Base-by-base conservation (phyloP, 768 basidiomycete species). In the Tephrocybe rancida region DNA sequence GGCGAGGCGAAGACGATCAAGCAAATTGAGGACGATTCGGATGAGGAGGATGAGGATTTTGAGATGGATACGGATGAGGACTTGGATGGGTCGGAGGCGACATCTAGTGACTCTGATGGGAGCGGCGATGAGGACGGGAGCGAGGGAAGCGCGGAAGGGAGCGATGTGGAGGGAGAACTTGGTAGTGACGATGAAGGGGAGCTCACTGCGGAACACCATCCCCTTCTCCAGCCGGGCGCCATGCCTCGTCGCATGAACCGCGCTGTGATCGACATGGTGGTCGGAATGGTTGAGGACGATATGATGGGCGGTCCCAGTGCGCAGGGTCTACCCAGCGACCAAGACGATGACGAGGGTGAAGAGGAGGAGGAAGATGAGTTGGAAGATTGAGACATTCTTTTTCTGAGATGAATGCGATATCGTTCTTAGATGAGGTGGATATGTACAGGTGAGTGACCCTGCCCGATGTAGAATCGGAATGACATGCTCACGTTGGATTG, bases 191-290 rank as follows among this genome's bases (percentile, higher is more conserved):
- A 67, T 3, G 74, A 70, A 25, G 77, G 71, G 22, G 78, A 78
- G 42, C 70, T 90, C 18, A 74, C 81, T 38, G 78, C 78, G 3
- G 74, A 74, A 19, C 73, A 75, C 39, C 88, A 90, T 64, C 87
- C 87, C 1, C 67, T 89, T 2, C 67, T 90, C 51, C 74, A 78
- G 11, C 81, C 83, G 0, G 88, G 87, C 22, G 85, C 86, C 10
- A 78, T 90, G 77, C 86, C 85, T 4, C 73, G 54, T 39, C 50
- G 74, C 42, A 85, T 89, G 81, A 84, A 82, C n/a, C 80, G 77
- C 46, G 82, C 84, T 2, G 82, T 82, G 1, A 72, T 89, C 41
- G 76, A 87, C n/a, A 79, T 82, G 72, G 86, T 80, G 3, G 81
- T 85, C 10, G 82, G 78, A 9, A 83, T 88, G 72, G 75, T 88